Base-by-base conservation (phyloP, 257 asterid species). In the Vinca minor region DNA sequence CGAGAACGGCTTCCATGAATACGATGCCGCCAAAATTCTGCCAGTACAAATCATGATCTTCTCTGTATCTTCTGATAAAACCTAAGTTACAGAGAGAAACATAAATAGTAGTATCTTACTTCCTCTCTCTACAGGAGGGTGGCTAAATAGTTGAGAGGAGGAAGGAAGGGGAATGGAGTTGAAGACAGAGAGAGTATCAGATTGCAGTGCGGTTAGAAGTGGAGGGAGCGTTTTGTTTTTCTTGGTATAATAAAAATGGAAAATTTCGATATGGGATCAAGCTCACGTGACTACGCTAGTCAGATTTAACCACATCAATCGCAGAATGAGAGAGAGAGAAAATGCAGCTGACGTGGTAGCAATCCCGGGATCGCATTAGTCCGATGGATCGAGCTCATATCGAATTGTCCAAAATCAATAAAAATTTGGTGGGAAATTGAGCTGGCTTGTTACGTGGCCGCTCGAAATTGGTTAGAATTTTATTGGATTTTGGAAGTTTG, bases 1-100 rank as follows among this genome's bases (percentile, higher is more conserved):
- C 35, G 31, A 54, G 48, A 76, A 76, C 73, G 79, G 84, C 71
- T 79, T 54, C 69, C 78, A 55, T 1, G 80, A 54, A 60, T 69
- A 67, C 63, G 91, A 76, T 31, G 87, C 73, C 21, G 87, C 71
- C 42, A 88, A 55, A 44, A 91, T 74, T 55, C 95, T 83, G 26
- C 84, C 88, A 5, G 92, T 73, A 61, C 79, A 84, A 42, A 86
- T 81, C 96, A 91, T n/a, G n/a, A n/a, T 91, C 59, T 67, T 72
- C 49, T 5, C 28, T 8, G 29, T 23, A 56, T 3, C 62, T 39
- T 3, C 62, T 39, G 52, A 53, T 17, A 28, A n/a, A 5, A 4
- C 41, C 17, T 1, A 25, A 21, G 8, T 29, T 21, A 12, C 53
- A 17, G 29, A 55, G 46, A 14, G 34, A 10, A 23, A 5, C 57